Percentiles rank a stretch among this genome's conserved stretches.
These are phyloP conservation scores for Trichaptum fuscoviolaceum DNA, from an alignment of 768 basidiomycete species.

Conservation along the genomic window DNA sequence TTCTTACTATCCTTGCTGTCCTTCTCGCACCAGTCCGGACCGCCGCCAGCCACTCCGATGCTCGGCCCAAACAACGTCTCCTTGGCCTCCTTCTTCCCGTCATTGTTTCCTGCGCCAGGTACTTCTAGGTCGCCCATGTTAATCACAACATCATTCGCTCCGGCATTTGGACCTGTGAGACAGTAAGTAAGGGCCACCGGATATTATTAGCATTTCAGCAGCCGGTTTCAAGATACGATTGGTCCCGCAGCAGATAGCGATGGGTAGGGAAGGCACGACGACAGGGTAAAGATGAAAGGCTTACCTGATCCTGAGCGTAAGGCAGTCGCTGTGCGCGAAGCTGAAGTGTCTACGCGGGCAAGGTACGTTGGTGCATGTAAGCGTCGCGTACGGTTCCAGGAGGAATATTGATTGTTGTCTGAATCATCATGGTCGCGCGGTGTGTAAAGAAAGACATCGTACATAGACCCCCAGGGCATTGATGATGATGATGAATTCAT, in stretches of 20 bases:
- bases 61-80: conserved; percentile 90
- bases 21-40: conserved; percentile 64
- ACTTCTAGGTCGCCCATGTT: conserved; percentile 26
- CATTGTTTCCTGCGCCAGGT: conserved; percentile 12
- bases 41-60: conserved; percentile 68
- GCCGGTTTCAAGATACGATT: not conserved
- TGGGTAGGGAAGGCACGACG: not conserved
- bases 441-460: not conserved
- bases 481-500: no score
- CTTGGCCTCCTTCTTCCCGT: conserved; percentile 44
- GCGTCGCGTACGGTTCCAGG: conserved; percentile 55
- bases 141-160: conserved; percentile 24
- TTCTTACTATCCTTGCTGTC: conserved; percentile 52
- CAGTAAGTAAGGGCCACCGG: conserved; percentile 24
- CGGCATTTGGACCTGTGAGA: conserved; percentile 27
- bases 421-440: not conserved
- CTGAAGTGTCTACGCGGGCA: conserved; percentile 44
- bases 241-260: not conserved
- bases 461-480: not conserved
- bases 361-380: conserved; percentile 47
- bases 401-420: conserved; percentile 48
- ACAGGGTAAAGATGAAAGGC: not conserved
- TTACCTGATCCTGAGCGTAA: not conserved
- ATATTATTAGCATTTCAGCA: not conserved
- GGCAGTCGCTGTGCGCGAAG: conserved; percentile 42